phyloP scores from a whole-genome alignment of 805 yeast genomes.

The Peterozyma xylosa region DNA sequence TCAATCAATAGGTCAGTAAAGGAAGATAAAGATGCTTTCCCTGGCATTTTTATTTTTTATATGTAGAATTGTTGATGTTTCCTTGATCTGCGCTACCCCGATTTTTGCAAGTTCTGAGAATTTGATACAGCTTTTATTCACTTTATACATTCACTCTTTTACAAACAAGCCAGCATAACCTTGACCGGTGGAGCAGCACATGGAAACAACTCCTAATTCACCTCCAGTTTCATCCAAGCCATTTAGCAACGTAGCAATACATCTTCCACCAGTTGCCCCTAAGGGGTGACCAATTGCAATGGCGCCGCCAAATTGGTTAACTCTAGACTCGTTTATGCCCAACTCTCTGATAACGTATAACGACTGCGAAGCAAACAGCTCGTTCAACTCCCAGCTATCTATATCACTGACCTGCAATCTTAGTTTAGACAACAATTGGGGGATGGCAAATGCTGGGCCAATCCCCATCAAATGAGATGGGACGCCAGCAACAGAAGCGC shows the following conservation, averaged over 20 bases:
- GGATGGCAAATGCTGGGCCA: conserved; percentile 91
- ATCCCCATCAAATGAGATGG: conserved; percentile 92
- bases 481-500: conserved; percentile 99
- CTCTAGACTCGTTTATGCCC: conserved; percentile 53
- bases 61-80: no score
- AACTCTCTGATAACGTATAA: conserved; percentile 76
- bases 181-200: conserved; percentile 34
- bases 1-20: not conserved
- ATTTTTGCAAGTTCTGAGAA: no score
- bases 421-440: conserved; percentile 91
- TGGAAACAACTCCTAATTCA: conserved; percentile 64
- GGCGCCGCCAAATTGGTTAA: conserved; percentile 92
- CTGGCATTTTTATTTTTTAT: no score
- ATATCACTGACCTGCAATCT: conserved; percentile 55
- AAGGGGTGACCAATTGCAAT: conserved; percentile 94
- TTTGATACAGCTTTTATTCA: no score
- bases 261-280: conserved; percentile 94
- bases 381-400: conserved; percentile 93
- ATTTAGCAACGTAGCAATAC: conserved; percentile 77
- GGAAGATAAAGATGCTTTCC: no score
- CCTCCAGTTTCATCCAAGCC: conserved; percentile 84
- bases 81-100: no score
- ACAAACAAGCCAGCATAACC: conserved; percentile 28
- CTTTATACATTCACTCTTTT: conserved; percentile 14
- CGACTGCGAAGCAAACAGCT: conserved; percentile 98